Evolutionary conservation across 805 yeast species (phyloP), one percentile per base, ranked within the genome.

Genomic region (Wickerhamomyces sydowiorum): DNA sequence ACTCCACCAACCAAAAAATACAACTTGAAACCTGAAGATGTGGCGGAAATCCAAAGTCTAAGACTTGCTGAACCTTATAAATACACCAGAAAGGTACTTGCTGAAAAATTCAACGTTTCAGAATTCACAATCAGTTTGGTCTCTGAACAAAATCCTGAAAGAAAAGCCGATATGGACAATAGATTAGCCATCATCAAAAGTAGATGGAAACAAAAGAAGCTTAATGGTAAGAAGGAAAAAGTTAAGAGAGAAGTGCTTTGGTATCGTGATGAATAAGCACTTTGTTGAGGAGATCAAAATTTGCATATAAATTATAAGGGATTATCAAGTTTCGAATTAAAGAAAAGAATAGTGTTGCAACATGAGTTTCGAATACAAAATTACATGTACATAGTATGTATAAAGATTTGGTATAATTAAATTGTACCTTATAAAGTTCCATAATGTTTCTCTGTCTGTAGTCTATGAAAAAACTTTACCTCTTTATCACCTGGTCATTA

Each of bases 71-170:
- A 85, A 52, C 91, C 93, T 1, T 66, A 64, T 23, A 67, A 62
- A 36, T 79, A 86, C 78, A 79, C 88, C 14, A 72, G 83, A 48
- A 70, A 74, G 42, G 72, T 69, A 13, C 68, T 86, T 41, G 87
- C 89, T 12, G 63, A 69, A 47, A 69, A 78, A 60, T 87, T 70
- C 57, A 63, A 69, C 25, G 78, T 78, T 33, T 66, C 78, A 23
- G 70, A 69, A 27, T 56, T 66, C 41, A 74, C 78, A 38, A 72
- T 86, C 29, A 76, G 79, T 7, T 56, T 82, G 37, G 74, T 75
- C 2, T 72, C 86, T 1, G 66, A 66, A n/a, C 61, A 66, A 18
- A 61, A 67, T 38, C 52, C 56, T 31, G 68, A 64, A 39, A 67
- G 76, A 47, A 51, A 57, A 27, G 49, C 48, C 15, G 75, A 72